Conservation (phyloP, 176 grass and related monocot species). For the Musa itinerans region DNA sequence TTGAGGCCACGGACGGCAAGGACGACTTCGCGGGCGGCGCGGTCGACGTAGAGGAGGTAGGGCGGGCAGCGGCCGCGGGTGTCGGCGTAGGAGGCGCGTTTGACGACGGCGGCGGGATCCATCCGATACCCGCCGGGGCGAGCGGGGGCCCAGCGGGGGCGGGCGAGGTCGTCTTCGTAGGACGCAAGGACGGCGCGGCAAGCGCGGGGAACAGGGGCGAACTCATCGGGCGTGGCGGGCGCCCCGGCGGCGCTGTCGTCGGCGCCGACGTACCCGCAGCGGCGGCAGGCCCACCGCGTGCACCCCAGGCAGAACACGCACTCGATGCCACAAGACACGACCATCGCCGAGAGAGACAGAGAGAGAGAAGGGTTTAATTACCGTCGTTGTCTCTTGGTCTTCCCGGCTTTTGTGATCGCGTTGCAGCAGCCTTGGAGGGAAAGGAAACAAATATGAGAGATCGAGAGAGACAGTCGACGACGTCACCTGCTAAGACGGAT, state of each 20-base stretch:
- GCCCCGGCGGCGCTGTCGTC: slow-evolving; percentile 98
- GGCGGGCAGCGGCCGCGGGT: slow-evolving; percentile 46
- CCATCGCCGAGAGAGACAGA: slow-evolving; percentile 28
- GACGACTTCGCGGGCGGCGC: slow-evolving; percentile 42
- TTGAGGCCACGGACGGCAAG: slow-evolving; percentile 89
- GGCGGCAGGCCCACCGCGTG: slow-evolving; percentile 82
- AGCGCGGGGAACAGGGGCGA: slow-evolving; percentile 71
- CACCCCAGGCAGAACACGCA: slow-evolving; percentile 81
- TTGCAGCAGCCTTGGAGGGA: background rate
- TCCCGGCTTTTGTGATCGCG: background rate
- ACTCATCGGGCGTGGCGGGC: slow-evolving; percentile 37
- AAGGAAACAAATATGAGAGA: too few species aligned
- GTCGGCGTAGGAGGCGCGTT: slow-evolving; percentile 47
- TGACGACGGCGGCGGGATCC: slow-evolving; percentile 45
- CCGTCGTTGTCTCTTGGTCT: background rate
- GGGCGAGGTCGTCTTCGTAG: slow-evolving; percentile 51
- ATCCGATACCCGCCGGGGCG: slow-evolving; percentile 28
- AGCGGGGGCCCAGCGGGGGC: slow-evolving; percentile 45
- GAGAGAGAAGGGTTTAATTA: background rate
- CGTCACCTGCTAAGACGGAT: too few species aligned
- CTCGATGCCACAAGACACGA: slow-evolving; percentile 69
- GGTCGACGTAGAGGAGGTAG: slow-evolving; percentile 75
- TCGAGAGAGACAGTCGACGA: too few species aligned
- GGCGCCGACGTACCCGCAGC: slow-evolving; percentile 66
- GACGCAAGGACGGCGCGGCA: slow-evolving; percentile 69